phyloP scores from a whole-genome alignment of 257 asterid genomes.

The Avicennia marina region DNA sequence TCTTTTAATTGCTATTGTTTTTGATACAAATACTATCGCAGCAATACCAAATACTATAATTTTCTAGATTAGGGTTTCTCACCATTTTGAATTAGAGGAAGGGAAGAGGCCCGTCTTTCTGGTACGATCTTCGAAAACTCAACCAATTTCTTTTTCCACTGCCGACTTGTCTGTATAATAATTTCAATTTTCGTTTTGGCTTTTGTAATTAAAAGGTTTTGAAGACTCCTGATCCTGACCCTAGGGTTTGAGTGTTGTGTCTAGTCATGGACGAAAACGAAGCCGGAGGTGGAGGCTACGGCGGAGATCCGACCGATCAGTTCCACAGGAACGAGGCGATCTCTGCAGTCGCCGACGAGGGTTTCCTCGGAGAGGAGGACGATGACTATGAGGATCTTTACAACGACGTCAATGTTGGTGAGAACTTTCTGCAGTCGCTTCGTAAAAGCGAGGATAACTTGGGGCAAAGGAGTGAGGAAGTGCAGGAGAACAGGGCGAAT shows the following conservation, averaged over 20 bases:
- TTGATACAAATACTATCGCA: too few relatives aligned
- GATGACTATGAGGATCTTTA: slow-evolving; percentile 86
- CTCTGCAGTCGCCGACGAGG: slow-evolving; percentile 79
- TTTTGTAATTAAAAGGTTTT: not conserved
- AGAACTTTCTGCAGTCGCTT: slow-evolving; percentile 63
- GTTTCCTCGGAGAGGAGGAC: slow-evolving; percentile 59
- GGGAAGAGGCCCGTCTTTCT: too few relatives aligned
- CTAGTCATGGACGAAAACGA: slow-evolving; percentile 50
- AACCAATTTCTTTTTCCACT: not conserved
- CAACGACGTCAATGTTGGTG: slow-evolving; percentile 78
- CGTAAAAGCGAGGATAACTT: slow-evolving; percentile 49
- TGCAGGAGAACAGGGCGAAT: slow-evolving; percentile 27
- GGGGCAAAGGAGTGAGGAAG: slow-evolving; percentile 28
- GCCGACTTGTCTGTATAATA: not conserved
- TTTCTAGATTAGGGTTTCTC: too few relatives aligned
- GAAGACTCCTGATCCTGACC: slow-evolving; percentile 17
- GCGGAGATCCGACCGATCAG: slow-evolving; percentile 61
- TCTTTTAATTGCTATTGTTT: too few relatives aligned
- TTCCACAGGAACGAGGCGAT: slow-evolving; percentile 74
- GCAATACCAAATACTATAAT: too few relatives aligned
- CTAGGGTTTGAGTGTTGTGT: slow-evolving; percentile 22
- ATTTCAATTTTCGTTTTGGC: not conserved
- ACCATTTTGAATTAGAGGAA: too few relatives aligned
- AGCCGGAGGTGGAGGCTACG: slow-evolving; percentile 40
- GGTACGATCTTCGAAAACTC: slow-evolving; percentile 18